Evolutionary conservation across 192 early-diverging fungal species (phyloP).

Genomic region (Jimgerdemannia lactiflua): DNA sequence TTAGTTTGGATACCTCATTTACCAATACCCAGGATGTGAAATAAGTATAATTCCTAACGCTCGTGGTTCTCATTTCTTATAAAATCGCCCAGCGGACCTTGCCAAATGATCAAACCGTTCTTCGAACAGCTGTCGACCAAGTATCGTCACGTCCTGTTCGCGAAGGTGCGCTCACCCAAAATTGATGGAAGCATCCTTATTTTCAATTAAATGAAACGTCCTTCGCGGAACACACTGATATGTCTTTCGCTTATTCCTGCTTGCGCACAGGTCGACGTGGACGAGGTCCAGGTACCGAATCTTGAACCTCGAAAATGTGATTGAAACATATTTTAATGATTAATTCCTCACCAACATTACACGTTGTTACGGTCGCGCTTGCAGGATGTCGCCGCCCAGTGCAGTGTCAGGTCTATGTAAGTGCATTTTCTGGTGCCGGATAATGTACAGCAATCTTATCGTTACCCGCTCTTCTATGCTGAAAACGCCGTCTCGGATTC

Average conservation of each 20-base stretch:
- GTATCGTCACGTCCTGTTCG: constrained; percentile 47
- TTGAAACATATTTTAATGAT: no score
- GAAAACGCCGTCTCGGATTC: neutral
- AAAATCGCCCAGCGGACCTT: constrained; percentile 40
- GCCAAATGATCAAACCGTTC: constrained; percentile 50
- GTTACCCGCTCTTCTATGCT: neutral
- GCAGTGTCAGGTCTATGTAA: constrained; percentile 47
- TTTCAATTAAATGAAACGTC: neutral
- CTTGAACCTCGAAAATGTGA: neutral
- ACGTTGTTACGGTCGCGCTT: neutral
- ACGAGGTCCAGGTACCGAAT: constrained; percentile 20
- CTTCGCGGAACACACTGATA: no score
- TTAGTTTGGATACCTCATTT: no score
- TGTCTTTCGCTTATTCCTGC: neutral
- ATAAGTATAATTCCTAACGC: neutral
- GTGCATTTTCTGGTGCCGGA: neutral
- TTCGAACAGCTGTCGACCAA: constrained; percentile 42
- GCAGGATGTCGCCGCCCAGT: constrained; percentile 36
- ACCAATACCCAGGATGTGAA: neutral
- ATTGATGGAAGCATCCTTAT: constrained; percentile 6
- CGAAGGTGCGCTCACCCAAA: constrained; percentile 35
- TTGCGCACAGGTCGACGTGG: constrained; percentile 38
- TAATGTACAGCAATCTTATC: neutral
- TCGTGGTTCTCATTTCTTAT: neutral
- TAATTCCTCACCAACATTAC: neutral